These are phyloP conservation scores for Metrosideros polymorpha DNA, from an alignment of 441 rosid genomes.

Conservation along the genomic window DNA sequence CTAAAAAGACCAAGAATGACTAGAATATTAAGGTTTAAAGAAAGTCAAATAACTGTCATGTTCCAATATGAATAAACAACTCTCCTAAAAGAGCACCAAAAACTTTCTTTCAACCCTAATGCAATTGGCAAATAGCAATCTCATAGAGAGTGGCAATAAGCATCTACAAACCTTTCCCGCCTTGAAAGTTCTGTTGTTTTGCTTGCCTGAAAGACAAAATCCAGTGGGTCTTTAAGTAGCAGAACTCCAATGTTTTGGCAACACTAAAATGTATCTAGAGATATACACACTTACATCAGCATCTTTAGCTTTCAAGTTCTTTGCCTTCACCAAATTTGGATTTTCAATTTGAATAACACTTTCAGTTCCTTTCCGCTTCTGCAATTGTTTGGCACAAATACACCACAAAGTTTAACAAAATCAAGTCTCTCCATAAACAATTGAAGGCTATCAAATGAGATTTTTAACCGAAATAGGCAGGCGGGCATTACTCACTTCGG, in stretches of 20 bases:
- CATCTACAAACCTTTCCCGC: conserved; percentile 78
- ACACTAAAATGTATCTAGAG: not conserved
- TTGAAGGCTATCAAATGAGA: not conserved
- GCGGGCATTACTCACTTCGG: conserved; percentile 46
- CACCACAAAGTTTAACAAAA: not conserved
- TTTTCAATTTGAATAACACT: conserved; percentile 77
- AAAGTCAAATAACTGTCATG: not conserved
- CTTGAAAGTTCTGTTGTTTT: conserved; percentile 91
- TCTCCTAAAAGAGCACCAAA: not conserved
- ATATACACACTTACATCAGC: conserved; percentile 55
- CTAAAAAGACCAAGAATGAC: not conserved
- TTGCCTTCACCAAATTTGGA: conserved; percentile 70
- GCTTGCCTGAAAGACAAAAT: conserved; percentile 27
- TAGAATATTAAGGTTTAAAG: not conserved
- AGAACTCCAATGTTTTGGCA: not conserved
- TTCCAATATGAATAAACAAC: not conserved
- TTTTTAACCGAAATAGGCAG: not conserved
- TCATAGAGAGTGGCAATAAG: not conserved
- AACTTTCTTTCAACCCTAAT: not conserved
- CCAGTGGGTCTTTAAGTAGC: not conserved
- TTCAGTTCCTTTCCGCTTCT: conserved; percentile 76
- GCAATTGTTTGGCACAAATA: conserved; percentile 13
- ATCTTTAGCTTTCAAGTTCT: conserved; percentile 72
- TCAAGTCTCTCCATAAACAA: not conserved
- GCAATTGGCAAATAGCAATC: not conserved